These are phyloP conservation scores for Neocallimastix lanati DNA, from an alignment of 192 early-diverging fungal species.

Conservation along the genomic window DNA sequence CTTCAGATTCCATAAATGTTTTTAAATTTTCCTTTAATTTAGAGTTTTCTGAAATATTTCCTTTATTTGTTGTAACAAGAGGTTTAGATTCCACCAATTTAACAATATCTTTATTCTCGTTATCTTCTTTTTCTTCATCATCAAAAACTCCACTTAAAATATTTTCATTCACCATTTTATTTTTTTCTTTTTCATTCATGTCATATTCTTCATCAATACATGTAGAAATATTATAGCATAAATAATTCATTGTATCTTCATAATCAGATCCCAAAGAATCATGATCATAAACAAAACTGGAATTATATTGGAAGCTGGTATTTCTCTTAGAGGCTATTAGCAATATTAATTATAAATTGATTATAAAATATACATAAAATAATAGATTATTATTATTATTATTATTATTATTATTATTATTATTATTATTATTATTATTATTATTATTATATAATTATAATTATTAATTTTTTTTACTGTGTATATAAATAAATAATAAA, in stretches of 20 bases:
- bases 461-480: no score
- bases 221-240: background rate
- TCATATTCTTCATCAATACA: background rate
- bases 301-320: background rate
- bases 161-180: background rate
- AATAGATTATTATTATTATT: no score
- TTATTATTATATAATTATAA: no score
- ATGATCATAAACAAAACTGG: background rate
- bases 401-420: no score
- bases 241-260: background rate
- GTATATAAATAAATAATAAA: no score
- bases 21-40: background rate
- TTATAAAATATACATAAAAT: no score
- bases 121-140: background rate
- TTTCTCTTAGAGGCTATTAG: background rate
- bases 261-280: background rate
- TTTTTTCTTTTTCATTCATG: background rate
- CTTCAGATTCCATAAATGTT: background rate
- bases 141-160: background rate
- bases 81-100: background rate
- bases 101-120: background rate
- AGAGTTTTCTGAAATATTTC: background rate
- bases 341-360: no score
- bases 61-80: no score
- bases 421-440: no score